These are phyloP conservation scores for Clavispora carvajalis DNA, from an alignment of 805 yeast species.

Conservation along the genomic window DNA sequence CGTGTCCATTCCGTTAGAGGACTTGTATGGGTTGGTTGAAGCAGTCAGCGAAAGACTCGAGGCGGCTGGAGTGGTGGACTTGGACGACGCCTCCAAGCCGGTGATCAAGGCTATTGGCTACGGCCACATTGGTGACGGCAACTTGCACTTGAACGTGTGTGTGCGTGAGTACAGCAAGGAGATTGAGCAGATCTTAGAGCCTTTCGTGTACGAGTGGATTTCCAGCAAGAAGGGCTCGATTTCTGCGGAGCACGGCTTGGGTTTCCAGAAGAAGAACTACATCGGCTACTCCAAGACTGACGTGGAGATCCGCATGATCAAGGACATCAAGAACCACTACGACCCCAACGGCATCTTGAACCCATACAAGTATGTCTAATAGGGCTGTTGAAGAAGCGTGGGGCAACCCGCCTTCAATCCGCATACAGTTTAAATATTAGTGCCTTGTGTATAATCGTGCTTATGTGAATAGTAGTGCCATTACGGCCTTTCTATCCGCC, in stretches of 20 bases:
- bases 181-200: conserved; percentile 81
- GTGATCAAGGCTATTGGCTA: conserved; percentile 90
- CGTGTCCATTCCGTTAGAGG: conserved; percentile 82
- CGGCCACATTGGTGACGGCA: conserved; percentile 99
- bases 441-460: too few species aligned
- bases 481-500: too few species aligned
- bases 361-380: conserved; percentile 90
- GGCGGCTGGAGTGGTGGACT: conserved; percentile 53
- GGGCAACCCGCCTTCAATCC: too few species aligned
- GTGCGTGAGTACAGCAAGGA: conserved; percentile 76
- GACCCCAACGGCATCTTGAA: conserved; percentile 92
- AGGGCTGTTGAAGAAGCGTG: too few species aligned
- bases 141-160: conserved; percentile 87
- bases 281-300: conserved; percentile 78
- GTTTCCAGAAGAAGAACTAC: conserved; percentile 92
- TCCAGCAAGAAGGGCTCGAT: conserved; percentile 72
- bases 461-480: too few species aligned
- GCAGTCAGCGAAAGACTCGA: conserved; percentile 62
- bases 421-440: too few species aligned
- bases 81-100: conserved; percentile 60
- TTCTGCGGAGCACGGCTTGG: conserved; percentile 96
- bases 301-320: conserved; percentile 67
- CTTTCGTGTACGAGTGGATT: conserved; percentile 93
- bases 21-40: conserved; percentile 75
- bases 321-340: conserved; percentile 68